Conservation (phyloP, 352 stramenopile genomes). For the Phytophthora sp. region DNA sequence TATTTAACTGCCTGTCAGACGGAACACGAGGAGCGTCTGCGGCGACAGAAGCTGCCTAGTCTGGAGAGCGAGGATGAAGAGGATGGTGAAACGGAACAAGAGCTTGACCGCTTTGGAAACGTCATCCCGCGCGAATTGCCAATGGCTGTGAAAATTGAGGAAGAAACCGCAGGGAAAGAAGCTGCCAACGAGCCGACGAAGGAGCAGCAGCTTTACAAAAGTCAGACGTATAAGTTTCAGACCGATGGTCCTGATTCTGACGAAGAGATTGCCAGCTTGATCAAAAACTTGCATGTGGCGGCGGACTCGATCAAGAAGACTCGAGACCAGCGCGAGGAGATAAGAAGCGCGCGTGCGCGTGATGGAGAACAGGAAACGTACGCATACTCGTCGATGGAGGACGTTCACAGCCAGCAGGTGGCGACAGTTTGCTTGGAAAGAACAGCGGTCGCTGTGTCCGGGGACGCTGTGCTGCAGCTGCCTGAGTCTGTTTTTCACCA, state of each 20-base stretch:
- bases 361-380: slow-evolving; percentile 43
- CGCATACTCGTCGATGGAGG: slow-evolving; percentile 73
- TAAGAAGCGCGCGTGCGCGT: slow-evolving; percentile 29
- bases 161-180: slow-evolving; percentile 16
- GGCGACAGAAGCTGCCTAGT: slow-evolving; percentile 65
- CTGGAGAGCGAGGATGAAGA: slow-evolving; percentile 62
- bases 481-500: slow-evolving; percentile 73
- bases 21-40: slow-evolving; percentile 59
- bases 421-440: slow-evolving; percentile 72
- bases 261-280: slow-evolving; percentile 59
- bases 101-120: slow-evolving; percentile 48
- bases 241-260: slow-evolving; percentile 49
- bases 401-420: slow-evolving; percentile 63
- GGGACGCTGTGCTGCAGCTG: slow-evolving; percentile 73
- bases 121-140: slow-evolving; percentile 35
- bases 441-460: slow-evolving; percentile 73
- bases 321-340: slow-evolving; percentile 54
- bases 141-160: background rate
- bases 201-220: slow-evolving; percentile 57
- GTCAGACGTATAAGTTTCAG: slow-evolving; percentile 49
- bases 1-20: slow-evolving; percentile 72
- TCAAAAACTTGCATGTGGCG: slow-evolving; percentile 67
- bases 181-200: slow-evolving; percentile 26
- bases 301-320: slow-evolving; percentile 67
- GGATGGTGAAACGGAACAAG: slow-evolving; percentile 36